phyloP scores from a whole-genome alignment of 2,329 filamentous ascomycete species.

The Pseudogymnoascus sp. region DNA sequence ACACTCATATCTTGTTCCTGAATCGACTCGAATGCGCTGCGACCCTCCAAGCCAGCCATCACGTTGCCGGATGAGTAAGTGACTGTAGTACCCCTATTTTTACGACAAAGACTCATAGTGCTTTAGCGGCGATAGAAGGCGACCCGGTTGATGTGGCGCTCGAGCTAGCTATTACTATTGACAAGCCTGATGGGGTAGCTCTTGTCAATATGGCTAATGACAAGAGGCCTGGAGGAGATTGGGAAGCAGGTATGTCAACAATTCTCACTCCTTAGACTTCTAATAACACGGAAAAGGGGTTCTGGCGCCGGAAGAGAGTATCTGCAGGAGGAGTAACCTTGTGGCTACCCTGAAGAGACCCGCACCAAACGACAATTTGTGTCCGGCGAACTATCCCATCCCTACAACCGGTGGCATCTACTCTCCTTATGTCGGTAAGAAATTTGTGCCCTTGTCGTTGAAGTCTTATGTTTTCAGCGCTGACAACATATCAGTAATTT shows the following conservation, averaged over 20 bases:
- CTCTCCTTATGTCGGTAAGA: conserved; percentile 59
- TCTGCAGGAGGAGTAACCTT: conserved; percentile 68
- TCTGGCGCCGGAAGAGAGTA: conserved; percentile 62
- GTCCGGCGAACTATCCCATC: conserved; percentile 60
- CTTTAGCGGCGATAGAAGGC: conserved; percentile 41
- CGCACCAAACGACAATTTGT: conserved; percentile 40
- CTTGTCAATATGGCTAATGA: conserved; percentile 72
- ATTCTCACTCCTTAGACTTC: not conserved
- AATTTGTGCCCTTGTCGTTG: not conserved
- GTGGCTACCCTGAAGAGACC: conserved; percentile 61
- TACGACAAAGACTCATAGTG: not conserved
- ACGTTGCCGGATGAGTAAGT: conserved; percentile 15
- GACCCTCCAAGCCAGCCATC: conserved; percentile 14
- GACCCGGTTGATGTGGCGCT: conserved; percentile 58
- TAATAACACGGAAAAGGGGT: conserved; percentile 35
- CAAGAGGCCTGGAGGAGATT: conserved; percentile 70
- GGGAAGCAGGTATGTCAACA: conserved; percentile 53
- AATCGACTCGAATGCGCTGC: conserved; percentile 13
- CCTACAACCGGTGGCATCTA: conserved; percentile 63
- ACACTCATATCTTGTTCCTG: conserved; percentile 46
- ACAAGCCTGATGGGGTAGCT: conserved; percentile 42
- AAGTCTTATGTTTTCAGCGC: not conserved
- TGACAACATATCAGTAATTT: conserved; percentile 48
- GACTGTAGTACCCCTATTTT: not conserved
- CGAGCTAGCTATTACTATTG: conserved; percentile 43